phyloP scores from a whole-genome alignment of 176 grass and related monocot genomes.

The Themeda triandra region DNA sequence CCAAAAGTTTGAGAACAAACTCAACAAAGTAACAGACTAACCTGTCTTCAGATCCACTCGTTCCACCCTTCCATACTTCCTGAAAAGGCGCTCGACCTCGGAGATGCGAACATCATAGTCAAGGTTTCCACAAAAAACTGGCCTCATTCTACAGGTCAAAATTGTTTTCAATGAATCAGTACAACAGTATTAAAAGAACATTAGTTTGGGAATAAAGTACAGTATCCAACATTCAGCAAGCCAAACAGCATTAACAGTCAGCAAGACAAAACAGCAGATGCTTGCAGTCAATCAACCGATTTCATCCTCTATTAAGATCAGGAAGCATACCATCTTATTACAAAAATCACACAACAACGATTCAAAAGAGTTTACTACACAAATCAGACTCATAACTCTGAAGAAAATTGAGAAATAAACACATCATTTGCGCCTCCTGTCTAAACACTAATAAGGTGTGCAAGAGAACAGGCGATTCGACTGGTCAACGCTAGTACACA shows the following conservation, averaged over 20 bases:
- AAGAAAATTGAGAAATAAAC: not conserved
- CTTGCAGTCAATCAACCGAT: not conserved
- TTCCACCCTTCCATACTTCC: conserved; percentile 87
- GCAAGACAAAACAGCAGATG: not conserved
- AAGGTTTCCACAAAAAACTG: conserved; percentile 95
- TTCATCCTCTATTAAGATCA: not conserved
- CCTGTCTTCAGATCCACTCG: conserved; percentile 98
- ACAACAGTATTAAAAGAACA: not conserved
- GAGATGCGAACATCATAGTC: conserved; percentile 84
- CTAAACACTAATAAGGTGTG: not conserved
- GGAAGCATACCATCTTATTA: not conserved
- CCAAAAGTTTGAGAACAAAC: conserved; percentile 1
- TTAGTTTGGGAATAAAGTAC: not conserved
- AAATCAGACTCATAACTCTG: not conserved
- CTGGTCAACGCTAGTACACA: not conserved
- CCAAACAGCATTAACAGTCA: not conserved
- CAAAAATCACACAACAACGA: not conserved
- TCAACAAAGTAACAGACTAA: conserved; percentile 45
- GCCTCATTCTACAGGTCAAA: conserved; percentile 52
- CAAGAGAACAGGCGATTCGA: not conserved
- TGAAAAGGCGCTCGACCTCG: conserved; percentile 84
- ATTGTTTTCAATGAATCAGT: conserved; percentile 1
- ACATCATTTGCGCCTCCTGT: not conserved
- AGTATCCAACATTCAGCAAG: not conserved
- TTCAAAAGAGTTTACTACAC: not conserved